These are phyloP conservation scores for Hyaloscypha variabilis DNA, from an alignment of 495 filamentous ascomycete species.

Conservation along the genomic window DNA sequence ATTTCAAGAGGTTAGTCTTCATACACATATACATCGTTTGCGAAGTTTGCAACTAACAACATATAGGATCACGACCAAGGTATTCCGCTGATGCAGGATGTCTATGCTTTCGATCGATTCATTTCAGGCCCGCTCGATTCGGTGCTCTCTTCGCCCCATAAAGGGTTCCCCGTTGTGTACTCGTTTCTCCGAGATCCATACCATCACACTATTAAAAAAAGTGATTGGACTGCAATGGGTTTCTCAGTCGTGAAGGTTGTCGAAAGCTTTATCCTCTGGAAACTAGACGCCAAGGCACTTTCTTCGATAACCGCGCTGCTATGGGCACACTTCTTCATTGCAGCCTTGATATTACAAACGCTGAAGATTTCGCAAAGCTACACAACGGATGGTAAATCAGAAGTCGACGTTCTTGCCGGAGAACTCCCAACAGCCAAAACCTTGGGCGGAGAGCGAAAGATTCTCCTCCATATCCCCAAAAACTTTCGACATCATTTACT, in stretches of 20 bases:
- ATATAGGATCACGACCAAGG: not conserved
- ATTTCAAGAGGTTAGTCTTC: not conserved
- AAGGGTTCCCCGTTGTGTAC: not conserved
- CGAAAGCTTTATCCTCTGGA: constrained; percentile 6
- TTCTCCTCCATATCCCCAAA: not conserved
- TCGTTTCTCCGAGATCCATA: not conserved
- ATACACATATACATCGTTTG: not conserved
- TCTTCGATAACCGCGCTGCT: not conserved
- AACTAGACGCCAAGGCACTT: not conserved
- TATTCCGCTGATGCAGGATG: not conserved
- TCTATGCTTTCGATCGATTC: not conserved
- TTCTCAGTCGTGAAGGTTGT: not conserved
- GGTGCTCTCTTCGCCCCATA: not conserved
- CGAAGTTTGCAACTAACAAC: not conserved
- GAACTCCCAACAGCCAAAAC: not conserved
- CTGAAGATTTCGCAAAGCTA: not conserved
- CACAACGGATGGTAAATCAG: not conserved
- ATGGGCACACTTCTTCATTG: constrained; percentile 5
- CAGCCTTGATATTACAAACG: not conserved
- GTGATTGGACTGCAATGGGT: not conserved
- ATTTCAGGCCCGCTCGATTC: not conserved
- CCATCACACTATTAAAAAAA: not conserved
- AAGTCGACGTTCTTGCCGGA: not conserved
- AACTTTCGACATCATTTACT: not conserved
- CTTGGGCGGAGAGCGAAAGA: not conserved